Percentiles rank a stretch among this genome's conserved stretches.
phyloP scores from a whole-genome alignment of 768 basidiomycete genomes.

The Gloeopeniophorella convolvens region DNA sequence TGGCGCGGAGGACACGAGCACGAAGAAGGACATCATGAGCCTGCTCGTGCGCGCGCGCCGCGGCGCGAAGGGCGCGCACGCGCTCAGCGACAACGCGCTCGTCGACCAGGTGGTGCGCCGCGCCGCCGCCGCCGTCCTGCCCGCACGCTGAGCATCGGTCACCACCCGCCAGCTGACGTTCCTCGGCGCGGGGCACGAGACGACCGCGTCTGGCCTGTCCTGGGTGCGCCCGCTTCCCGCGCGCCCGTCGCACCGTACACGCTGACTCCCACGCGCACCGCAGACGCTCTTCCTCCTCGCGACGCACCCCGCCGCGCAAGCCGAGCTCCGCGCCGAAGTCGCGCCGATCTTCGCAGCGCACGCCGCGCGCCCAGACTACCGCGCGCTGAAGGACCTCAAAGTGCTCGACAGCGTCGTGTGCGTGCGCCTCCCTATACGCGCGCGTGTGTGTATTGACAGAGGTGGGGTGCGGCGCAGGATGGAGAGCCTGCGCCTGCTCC shows the following conservation, averaged over 20 bases:
- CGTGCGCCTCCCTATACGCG: no score
- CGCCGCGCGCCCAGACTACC: slow-evolving; percentile 17
- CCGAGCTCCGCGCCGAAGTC: slow-evolving; percentile 30
- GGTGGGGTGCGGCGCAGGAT: no score
- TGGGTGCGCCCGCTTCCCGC: slow-evolving; percentile 31
- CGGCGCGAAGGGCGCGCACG: slow-evolving; percentile 10
- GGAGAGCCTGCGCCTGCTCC: slow-evolving; percentile 21
- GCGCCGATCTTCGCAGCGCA: slow-evolving; percentile 20
- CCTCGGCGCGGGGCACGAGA: slow-evolving; percentile 23
- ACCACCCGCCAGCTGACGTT: slow-evolving; percentile 19
- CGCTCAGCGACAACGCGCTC: slow-evolving; percentile 18
- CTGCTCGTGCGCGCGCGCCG: slow-evolving; percentile 19
- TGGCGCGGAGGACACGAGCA: slow-evolving; percentile 25
- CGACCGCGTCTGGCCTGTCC: slow-evolving; percentile 22
- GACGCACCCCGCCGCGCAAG: slow-evolving; percentile 29
- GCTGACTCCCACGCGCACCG: no score
- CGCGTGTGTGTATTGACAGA: no score
- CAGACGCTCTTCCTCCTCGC: slow-evolving; percentile 25
- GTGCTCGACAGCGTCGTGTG: slow-evolving; percentile 22
- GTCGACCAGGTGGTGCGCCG: slow-evolving; percentile 20
- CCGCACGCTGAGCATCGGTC: background rate
- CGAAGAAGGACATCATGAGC: slow-evolving; percentile 20
- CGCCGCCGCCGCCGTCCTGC: slow-evolving; percentile 1
- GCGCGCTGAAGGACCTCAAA: slow-evolving; percentile 16
- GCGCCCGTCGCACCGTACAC: no score